phyloP scores from a whole-genome alignment of 2,329 filamentous ascomycete species.

The Blumeriella jaapii region DNA sequence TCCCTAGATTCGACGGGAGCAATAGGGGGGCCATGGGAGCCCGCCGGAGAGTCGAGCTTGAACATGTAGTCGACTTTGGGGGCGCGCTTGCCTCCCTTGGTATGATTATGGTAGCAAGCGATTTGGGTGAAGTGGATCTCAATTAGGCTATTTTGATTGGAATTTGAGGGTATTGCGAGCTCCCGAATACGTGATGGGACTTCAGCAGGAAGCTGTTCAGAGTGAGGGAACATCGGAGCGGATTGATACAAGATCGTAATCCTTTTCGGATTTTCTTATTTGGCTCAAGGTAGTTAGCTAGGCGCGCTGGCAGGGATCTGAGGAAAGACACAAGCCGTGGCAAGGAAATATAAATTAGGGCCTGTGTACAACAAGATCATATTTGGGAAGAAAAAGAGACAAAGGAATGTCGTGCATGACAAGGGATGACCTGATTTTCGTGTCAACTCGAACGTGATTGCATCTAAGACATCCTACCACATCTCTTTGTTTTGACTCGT shows the following conservation, averaged over 20 bases:
- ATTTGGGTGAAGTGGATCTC: background rate
- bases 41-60: background rate
- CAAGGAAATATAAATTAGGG: too few relatives aligned
- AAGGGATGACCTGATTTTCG: too few relatives aligned
- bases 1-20: background rate
- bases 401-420: too few relatives aligned
- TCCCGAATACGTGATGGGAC: background rate
- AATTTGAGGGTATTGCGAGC: background rate
- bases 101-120: background rate
- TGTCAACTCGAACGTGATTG: too few relatives aligned
- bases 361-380: too few relatives aligned
- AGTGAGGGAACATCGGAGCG: background rate
- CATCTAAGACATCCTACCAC: too few relatives aligned
- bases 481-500: too few relatives aligned
- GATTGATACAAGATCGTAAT: background rate
- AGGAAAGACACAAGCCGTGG: too few relatives aligned
- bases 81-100: background rate
- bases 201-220: background rate
- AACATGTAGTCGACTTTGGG: background rate
- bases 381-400: too few relatives aligned
- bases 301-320: too few relatives aligned
- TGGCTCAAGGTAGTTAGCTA: too few relatives aligned
- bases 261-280: background rate
- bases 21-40: background rate
- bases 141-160: background rate